Percentiles rank a stretch among this genome's conserved stretches.
phyloP scores from a whole-genome alignment of 1,139 yeast genomes.

The Candida frijolesensis region DNA sequence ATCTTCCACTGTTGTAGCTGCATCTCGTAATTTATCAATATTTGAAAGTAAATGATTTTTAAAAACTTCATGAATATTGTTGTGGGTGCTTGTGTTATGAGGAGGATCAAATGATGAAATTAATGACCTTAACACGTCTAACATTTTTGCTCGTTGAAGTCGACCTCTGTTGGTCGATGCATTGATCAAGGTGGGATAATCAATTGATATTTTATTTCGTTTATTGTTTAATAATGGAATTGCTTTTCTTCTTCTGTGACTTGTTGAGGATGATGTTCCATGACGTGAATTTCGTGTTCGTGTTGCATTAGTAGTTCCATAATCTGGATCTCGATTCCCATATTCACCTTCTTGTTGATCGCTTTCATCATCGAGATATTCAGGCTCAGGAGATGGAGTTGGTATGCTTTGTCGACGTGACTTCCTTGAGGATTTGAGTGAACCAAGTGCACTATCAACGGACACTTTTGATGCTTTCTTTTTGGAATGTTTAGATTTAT shows the following conservation, averaged over 20 bases:
- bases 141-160: slow-evolving; percentile 8
- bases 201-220: slow-evolving; percentile 5
- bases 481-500: neutral
- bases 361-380: neutral
- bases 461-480: neutral
- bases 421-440: neutral
- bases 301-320: neutral
- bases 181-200: slow-evolving; percentile 11
- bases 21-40: slow-evolving; percentile 34
- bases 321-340: slow-evolving; percentile 1
- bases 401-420: neutral
- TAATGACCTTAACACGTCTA: slow-evolving; percentile 41
- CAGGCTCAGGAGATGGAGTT: neutral
- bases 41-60: slow-evolving; percentile 33
- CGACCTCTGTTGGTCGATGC: slow-evolving; percentile 1
- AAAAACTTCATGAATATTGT: slow-evolving; percentile 31
- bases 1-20: slow-evolving; percentile 45
- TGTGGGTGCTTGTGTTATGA: slow-evolving; percentile 16
- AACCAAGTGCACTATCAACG: neutral
- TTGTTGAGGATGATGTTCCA: neutral
- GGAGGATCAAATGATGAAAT: slow-evolving; percentile 30
- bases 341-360: neutral
- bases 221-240: neutral
- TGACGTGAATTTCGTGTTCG: neutral
- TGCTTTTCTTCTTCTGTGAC: neutral